A percentile compares a stretch with the other conserved stretches of the same genome.
phyloP scores from a whole-genome alignment of 2,329 filamentous ascomycete genomes.

The Stemphylium lycopersici region DNA sequence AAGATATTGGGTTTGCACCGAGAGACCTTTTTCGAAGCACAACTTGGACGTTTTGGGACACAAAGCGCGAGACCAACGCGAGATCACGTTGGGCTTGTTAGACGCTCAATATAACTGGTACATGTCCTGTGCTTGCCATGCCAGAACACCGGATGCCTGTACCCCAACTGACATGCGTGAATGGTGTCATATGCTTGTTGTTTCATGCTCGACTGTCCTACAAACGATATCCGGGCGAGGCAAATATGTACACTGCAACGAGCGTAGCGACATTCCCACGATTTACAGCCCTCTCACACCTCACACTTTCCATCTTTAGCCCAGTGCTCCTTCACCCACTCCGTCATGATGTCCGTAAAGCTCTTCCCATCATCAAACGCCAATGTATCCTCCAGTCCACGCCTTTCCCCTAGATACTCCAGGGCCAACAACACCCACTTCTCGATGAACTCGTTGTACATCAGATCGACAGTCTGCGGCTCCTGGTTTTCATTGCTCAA shows the following conservation, averaged over 20 bases:
- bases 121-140: neutral
- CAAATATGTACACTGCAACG: neutral
- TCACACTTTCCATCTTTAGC: constrained; percentile 20
- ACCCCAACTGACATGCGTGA: neutral
- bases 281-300: neutral
- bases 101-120: neutral
- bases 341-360: constrained; percentile 63
- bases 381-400: constrained; percentile 58
- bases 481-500: constrained; percentile 45
- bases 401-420: constrained; percentile 62
- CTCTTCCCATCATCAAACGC: constrained; percentile 60
- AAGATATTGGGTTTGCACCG: constrained; percentile 5
- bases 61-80: neutral
- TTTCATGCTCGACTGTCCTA: neutral
- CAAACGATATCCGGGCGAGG: neutral
- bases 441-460: constrained; percentile 91
- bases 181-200: neutral
- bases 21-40: constrained; percentile 1
- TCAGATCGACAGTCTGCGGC: constrained; percentile 79
- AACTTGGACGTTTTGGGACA: neutral
- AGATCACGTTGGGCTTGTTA: neutral
- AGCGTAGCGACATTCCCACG: neutral
- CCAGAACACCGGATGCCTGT: neutral
- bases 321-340: constrained; percentile 66
- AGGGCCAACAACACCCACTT: constrained; percentile 79